Conservation (phyloP, 257 asterid genomes). For the Schizonepeta tenuifolia region DNA sequence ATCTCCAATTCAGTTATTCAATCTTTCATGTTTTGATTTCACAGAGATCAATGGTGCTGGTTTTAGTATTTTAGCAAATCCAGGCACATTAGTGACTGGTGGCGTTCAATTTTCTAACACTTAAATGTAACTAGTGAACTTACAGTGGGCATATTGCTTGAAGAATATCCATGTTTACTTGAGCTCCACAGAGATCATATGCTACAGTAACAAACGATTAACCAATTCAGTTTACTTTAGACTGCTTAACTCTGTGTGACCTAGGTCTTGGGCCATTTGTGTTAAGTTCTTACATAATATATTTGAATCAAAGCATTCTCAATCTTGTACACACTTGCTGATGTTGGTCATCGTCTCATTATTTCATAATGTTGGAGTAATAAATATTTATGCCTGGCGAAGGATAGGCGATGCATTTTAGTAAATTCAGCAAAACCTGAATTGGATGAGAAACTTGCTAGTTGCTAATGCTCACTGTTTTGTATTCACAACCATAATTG, state of each 20-base stretch:
- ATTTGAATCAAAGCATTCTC: slow-evolving; percentile 5
- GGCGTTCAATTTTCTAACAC: too few relatives aligned
- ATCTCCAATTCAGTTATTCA: too few relatives aligned
- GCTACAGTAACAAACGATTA: neutral
- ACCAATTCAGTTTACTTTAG: too few relatives aligned
- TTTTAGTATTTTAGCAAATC: too few relatives aligned
- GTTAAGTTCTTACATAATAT: neutral
- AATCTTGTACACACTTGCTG: neutral
- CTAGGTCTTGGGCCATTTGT: neutral
- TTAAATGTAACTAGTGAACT: too few relatives aligned
- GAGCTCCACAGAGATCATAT: too few relatives aligned
- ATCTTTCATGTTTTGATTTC: too few relatives aligned
- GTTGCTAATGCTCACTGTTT: neutral
- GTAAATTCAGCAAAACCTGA: neutral
- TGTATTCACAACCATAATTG: slow-evolving; percentile 13
- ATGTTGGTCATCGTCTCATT: neutral
- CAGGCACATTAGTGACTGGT: too few relatives aligned
- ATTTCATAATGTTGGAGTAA: neutral
- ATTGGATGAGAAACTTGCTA: neutral
- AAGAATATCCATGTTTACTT: too few relatives aligned
- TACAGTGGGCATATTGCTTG: too few relatives aligned
- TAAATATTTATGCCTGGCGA: neutral
- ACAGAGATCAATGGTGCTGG: too few relatives aligned
- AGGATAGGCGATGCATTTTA: too few relatives aligned
- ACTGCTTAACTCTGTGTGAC: neutral